A percentile compares a stretch with the other conserved stretches of the same genome.
These are phyloP conservation scores for Xylaria hypoxylon DNA, from an alignment of 2,329 filamentous ascomycete genomes.

Conservation along the genomic window DNA sequence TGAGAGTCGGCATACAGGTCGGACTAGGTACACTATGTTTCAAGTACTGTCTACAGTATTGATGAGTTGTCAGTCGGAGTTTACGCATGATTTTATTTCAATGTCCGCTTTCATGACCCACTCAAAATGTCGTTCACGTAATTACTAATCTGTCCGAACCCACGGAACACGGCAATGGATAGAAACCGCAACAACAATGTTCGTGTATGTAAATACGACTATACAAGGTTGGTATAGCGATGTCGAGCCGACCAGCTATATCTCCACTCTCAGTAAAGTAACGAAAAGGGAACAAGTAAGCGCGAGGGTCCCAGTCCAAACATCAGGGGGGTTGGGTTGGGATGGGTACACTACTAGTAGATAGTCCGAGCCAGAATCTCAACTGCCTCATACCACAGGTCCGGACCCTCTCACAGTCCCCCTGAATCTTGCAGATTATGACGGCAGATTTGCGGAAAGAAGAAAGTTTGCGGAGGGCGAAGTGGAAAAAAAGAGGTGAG, in stretches of 20 bases:
- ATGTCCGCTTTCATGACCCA: background rate
- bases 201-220: background rate
- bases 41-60: background rate
- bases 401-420: constrained; percentile 29
- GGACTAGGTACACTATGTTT: background rate
- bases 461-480: constrained; percentile 17
- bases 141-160: background rate
- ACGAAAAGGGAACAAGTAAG: constrained; percentile 1
- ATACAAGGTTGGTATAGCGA: background rate
- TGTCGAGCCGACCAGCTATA: background rate
- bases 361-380: constrained; percentile 20
- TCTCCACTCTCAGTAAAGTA: background rate
- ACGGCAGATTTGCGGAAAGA: too few relatives aligned
- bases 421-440: constrained; percentile 40
- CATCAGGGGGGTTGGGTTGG: constrained; percentile 8
- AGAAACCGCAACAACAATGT: too few relatives aligned
- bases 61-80: background rate
- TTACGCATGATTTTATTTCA: background rate
- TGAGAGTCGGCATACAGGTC: constrained; percentile 5
- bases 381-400: constrained; percentile 13
- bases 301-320: constrained; percentile 3
- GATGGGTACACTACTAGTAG: background rate
- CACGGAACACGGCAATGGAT: background rate
- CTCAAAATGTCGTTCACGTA: background rate
- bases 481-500: constrained; percentile 13